Conservation (phyloP, 2,329 filamentous ascomycete genomes). For the Beauveria australis region DNA sequence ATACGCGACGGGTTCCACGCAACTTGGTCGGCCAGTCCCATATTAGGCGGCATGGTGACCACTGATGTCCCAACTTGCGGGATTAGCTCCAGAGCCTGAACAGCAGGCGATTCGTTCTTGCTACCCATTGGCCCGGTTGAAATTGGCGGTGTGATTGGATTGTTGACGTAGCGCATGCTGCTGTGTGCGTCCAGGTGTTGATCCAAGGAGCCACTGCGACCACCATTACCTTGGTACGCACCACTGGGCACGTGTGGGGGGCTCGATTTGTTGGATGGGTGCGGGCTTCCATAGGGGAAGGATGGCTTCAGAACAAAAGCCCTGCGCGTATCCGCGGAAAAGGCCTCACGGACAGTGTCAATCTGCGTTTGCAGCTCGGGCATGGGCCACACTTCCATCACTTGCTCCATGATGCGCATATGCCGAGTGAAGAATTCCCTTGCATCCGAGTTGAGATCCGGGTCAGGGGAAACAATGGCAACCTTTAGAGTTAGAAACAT, state of each 20-base stretch:
- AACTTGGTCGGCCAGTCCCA: constrained; percentile 55
- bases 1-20: constrained; percentile 81
- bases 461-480: constrained; percentile 86
- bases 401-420: constrained; percentile 87
- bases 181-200: constrained; percentile 45
- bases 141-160: constrained; percentile 74
- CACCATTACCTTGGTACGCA: constrained; percentile 39
- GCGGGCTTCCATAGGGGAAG: constrained; percentile 80
- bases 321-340: constrained; percentile 76
- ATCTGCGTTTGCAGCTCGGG: constrained; percentile 86
- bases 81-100: constrained; percentile 67
- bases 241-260: constrained; percentile 47
- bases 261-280: constrained; percentile 53
- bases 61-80: constrained; percentile 46
- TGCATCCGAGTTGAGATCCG: constrained; percentile 75
- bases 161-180: constrained; percentile 53
- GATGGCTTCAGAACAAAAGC: constrained; percentile 83
- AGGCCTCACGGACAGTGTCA: constrained; percentile 79
- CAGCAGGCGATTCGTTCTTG: constrained; percentile 68
- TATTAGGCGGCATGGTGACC: constrained; percentile 41
- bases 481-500: constrained; percentile 47
- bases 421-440: constrained; percentile 85
- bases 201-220: constrained; percentile 42
- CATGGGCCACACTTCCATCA: constrained; percentile 76
- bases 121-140: constrained; percentile 64